phyloP scores from a whole-genome alignment of 1,284 basidiomycete species.

The Violaceomyces palustris region DNA sequence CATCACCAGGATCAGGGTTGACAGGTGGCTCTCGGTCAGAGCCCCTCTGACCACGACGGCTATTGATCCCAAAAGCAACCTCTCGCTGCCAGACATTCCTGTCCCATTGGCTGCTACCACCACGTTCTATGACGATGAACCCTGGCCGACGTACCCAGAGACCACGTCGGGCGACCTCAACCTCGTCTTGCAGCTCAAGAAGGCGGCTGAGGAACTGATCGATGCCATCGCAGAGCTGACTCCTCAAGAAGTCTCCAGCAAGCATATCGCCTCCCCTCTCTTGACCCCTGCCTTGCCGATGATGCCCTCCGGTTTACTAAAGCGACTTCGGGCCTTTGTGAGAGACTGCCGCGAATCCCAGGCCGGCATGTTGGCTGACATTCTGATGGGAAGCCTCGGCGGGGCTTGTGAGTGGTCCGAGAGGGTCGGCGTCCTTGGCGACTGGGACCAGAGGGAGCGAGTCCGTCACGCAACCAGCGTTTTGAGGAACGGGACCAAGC shows the following conservation, averaged over 20 bases:
- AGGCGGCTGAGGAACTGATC: constrained; percentile 32
- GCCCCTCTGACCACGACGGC: constrained; percentile 40
- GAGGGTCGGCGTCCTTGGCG: constrained; percentile 40
- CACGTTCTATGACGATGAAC: constrained; percentile 32
- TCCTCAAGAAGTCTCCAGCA: background rate
- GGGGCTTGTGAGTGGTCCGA: constrained; percentile 49
- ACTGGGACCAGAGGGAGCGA: constrained; percentile 40
- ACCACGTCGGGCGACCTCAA: constrained; percentile 26
- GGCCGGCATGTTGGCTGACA: constrained; percentile 40
- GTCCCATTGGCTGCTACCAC: constrained; percentile 41
- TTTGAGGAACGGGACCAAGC: constrained; percentile 35
- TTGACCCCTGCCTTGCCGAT: constrained; percentile 37
- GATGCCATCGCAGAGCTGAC: constrained; percentile 28
- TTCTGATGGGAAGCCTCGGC: constrained; percentile 46
- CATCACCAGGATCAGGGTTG: constrained; percentile 41
- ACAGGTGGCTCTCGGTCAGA: constrained; percentile 42
- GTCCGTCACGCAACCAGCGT: constrained; percentile 33
- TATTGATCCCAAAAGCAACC: constrained; percentile 37
- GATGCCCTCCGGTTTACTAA: constrained; percentile 37
- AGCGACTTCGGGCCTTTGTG: constrained; percentile 38
- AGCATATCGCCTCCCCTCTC: constrained; percentile 17
- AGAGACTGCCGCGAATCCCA: constrained; percentile 34
- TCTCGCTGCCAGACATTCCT: constrained; percentile 39
- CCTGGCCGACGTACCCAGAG: constrained; percentile 26
- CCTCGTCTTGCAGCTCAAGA: constrained; percentile 28